Percentiles rank a stretch among this genome's conserved stretches.
Conservation (phyloP, 768 basidiomycete genomes). For the Hygrocybe coccinea region DNA sequence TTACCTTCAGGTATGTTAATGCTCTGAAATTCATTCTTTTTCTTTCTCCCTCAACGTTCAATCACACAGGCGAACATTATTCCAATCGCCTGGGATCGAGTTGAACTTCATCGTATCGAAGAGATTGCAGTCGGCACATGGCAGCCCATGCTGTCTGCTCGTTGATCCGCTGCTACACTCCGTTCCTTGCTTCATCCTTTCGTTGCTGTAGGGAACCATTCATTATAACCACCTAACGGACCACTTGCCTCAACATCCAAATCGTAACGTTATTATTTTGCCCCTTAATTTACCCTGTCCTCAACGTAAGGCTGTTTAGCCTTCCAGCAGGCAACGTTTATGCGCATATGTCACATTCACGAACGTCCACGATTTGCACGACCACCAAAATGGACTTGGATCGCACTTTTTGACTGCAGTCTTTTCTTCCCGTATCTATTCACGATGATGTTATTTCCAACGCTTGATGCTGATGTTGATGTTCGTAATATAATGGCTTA, state of each 20-base stretch:
- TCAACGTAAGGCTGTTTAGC: too few species aligned
- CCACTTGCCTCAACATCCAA: too few species aligned
- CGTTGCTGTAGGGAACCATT: too few species aligned
- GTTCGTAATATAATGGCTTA: too few species aligned
- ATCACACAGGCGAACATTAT: conserved; percentile 56
- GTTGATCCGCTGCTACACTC: too few species aligned
- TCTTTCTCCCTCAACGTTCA: conserved; percentile 3
- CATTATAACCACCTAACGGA: too few species aligned
- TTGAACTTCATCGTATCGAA: conserved; percentile 67
- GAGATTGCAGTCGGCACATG: conserved; percentile 64
- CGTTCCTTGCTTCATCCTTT: too few species aligned
- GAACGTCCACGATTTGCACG: background rate
- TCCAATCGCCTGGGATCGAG: conserved; percentile 63
- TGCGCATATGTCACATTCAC: background rate
- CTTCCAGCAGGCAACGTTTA: background rate
- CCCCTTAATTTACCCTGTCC: too few species aligned
- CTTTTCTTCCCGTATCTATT: background rate
- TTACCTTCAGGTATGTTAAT: conserved; percentile 56
- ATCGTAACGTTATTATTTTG: too few species aligned
- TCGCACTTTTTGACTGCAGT: background rate
- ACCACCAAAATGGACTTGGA: background rate
- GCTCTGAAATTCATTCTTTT: conserved; percentile 7
- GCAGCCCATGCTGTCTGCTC: conserved; percentile 60
- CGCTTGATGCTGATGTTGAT: too few species aligned
- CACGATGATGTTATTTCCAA: background rate